phyloP scores from a whole-genome alignment of 1,139 yeast species.

The Candida sanyaensis region DNA sequence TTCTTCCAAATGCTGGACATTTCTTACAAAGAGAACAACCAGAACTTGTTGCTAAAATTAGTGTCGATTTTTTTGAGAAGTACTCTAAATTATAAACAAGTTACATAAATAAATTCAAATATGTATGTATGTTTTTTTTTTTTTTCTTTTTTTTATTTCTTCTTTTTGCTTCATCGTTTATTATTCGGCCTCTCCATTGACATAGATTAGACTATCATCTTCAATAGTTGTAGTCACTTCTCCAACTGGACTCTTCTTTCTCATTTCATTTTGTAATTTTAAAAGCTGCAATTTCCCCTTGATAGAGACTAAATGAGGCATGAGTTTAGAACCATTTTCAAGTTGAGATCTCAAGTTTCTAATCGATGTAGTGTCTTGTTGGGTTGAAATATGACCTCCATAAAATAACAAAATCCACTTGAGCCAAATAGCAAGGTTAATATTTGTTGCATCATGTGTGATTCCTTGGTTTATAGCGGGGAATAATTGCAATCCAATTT shows the following conservation, averaged over 20 bases:
- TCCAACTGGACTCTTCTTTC: conserved; percentile 22
- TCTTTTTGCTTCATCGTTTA: too few species aligned
- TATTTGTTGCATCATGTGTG: conserved; percentile 34
- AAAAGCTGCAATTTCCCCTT: conserved; percentile 48
- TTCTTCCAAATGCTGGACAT: conserved; percentile 38
- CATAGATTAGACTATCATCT: conserved; percentile 27
- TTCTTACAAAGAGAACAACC: conserved; percentile 47
- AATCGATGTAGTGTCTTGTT: conserved; percentile 32
- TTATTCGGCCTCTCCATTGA: conserved; percentile 45
- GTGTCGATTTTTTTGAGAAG: conserved; percentile 30
- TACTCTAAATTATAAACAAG: conserved; percentile 3
- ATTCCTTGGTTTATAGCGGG: conserved; percentile 34
- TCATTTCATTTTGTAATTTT: conserved; percentile 39
- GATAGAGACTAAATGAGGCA: conserved; percentile 42
- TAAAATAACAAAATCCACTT: conserved; percentile 50
- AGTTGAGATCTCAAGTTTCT: conserved; percentile 32
- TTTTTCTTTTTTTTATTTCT: background rate
- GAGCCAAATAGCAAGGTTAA: conserved; percentile 46
- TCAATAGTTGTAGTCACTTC: conserved; percentile 17
- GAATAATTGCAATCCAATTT: conserved; percentile 25
- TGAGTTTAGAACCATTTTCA: conserved; percentile 31
- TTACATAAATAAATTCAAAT: background rate
- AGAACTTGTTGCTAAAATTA: conserved; percentile 25
- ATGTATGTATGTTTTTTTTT: background rate
- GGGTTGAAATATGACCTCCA: conserved; percentile 40